phyloP scores from a whole-genome alignment of 2,329 filamentous ascomycete species.

The Cladophialophora psammophila region DNA sequence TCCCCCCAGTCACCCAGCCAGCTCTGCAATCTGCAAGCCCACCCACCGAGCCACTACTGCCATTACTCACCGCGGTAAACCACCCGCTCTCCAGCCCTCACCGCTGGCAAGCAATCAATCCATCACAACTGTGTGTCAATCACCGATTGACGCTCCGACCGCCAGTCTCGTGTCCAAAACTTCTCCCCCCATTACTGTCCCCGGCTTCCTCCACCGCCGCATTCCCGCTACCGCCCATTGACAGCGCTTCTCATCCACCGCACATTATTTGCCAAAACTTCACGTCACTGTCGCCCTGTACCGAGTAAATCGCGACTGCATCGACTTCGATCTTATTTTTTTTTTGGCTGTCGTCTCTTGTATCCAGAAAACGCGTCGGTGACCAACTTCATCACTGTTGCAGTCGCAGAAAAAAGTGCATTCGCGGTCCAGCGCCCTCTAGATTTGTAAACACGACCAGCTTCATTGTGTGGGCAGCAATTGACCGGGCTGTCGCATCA shows the following conservation, averaged over 20 bases:
- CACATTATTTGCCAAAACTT: slow-evolving; percentile 6
- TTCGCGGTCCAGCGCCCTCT: slow-evolving; percentile 5
- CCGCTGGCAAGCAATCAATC: slow-evolving; percentile 21
- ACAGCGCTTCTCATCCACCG: slow-evolving; percentile 11
- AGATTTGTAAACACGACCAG: slow-evolving; percentile 20
- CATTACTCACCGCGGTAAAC: slow-evolving; percentile 22
- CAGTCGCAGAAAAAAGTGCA: slow-evolving; percentile 3
- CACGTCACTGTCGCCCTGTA: slow-evolving; percentile 15
- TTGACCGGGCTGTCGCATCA: not conserved
- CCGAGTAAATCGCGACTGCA: not conserved
- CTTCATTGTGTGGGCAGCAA: slow-evolving; percentile 24
- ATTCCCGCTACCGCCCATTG: slow-evolving; percentile 9
- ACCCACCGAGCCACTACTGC: slow-evolving; percentile 19
- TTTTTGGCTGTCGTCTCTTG: not conserved
- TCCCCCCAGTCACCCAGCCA: slow-evolving; percentile 20
- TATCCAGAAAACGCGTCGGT: not conserved
- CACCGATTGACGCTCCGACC: slow-evolving; percentile 18
- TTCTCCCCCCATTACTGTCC: not conserved
- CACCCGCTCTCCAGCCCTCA: slow-evolving; percentile 20
- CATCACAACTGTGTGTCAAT: slow-evolving; percentile 14
- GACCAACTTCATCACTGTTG: slow-evolving; percentile 12
- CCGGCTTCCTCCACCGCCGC: slow-evolving; percentile 5
- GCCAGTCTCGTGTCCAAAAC: slow-evolving; percentile 16
- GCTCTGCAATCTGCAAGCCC: slow-evolving; percentile 26
- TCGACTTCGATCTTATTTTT: not conserved